Percentiles rank a stretch among this genome's conserved stretches.
Evolutionary conservation across 1,139 yeast species (phyloP).

Genomic region (Diutina siamensis): DNA sequence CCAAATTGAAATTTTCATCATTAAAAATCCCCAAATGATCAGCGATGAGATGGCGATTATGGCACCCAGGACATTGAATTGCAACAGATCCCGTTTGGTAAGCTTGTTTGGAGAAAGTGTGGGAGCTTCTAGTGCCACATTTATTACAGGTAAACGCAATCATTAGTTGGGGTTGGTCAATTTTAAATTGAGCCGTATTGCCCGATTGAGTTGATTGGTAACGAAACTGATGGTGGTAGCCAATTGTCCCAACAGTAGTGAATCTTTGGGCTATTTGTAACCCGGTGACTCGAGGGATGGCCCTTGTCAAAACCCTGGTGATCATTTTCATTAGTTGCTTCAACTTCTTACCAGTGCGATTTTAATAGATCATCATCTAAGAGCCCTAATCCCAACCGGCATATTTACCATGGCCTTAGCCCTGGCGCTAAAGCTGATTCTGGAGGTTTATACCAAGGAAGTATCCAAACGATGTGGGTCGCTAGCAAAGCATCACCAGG

Average conservation of each 20-base stretch:
- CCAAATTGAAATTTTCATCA: slow-evolving; percentile 62
- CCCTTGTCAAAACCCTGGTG: not conserved
- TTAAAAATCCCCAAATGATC: slow-evolving; percentile 81
- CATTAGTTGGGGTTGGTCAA: slow-evolving; percentile 67
- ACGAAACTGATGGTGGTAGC: not conserved
- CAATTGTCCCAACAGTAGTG: not conserved
- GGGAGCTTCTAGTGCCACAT: slow-evolving; percentile 77
- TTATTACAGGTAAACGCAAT: slow-evolving; percentile 88
- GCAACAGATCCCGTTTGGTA: slow-evolving; percentile 79
- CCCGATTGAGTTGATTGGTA: not conserved
- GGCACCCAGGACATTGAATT: slow-evolving; percentile 87
- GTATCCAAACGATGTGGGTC: not conserved
- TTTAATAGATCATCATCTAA: not conserved
- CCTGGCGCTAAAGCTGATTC: not conserved
- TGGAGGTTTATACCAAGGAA: not conserved
- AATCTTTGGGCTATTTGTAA: not conserved
- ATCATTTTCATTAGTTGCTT: too few species aligned
- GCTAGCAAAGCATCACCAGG: not conserved
- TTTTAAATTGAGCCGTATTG: slow-evolving; percentile 17
- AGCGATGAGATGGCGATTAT: slow-evolving; percentile 80
- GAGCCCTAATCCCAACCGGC: too few species aligned
- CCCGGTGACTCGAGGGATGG: too few species aligned
- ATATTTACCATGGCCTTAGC: not conserved
- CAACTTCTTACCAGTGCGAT: not conserved
- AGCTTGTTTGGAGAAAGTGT: slow-evolving; percentile 83